A percentile compares a stretch with the other conserved stretches of the same genome.
These are phyloP conservation scores for Crataegus laevigata DNA, from an alignment of 306 rosid species.

Conservation along the genomic window DNA sequence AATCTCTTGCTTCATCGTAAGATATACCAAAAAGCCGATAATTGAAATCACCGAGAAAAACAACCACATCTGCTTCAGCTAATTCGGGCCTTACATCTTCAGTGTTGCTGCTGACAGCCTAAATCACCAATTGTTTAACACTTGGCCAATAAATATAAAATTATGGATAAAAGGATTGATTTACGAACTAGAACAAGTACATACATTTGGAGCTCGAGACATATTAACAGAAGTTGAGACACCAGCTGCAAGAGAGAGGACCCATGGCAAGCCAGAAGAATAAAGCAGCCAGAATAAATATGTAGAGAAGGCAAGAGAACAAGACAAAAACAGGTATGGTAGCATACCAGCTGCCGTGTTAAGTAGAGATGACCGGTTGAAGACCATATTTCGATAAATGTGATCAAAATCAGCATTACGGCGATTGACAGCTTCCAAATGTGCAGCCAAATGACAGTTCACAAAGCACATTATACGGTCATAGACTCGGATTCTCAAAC, in stretches of 20 bases:
- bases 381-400: slow-evolving; percentile 87
- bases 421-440: slow-evolving; percentile 92
- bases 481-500: slow-evolving; percentile 91
- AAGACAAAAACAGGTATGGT: slow-evolving; percentile 74
- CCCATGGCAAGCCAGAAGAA: slow-evolving; percentile 92
- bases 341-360: slow-evolving; percentile 89
- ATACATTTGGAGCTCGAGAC: slow-evolving; percentile 69
- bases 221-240: slow-evolving; percentile 68
- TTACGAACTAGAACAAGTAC: not conserved
- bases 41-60: slow-evolving; percentile 91
- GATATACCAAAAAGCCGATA: slow-evolving; percentile 95
- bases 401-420: slow-evolving; percentile 97
- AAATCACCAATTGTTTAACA: slow-evolving; percentile 17
- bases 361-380: slow-evolving; percentile 80
- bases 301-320: slow-evolving; percentile 87
- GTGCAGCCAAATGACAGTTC: slow-evolving; percentile 99
- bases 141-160: slow-evolving; percentile 14
- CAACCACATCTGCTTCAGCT: slow-evolving; percentile 93
- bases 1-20: slow-evolving; percentile 97
- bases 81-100: slow-evolving; percentile 88
- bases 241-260: slow-evolving; percentile 87
- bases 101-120: slow-evolving; percentile 39
- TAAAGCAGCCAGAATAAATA: slow-evolving; percentile 93
- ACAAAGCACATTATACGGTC: slow-evolving; percentile 98
- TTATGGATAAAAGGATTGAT: not conserved